Conservation (phyloP, 2,329 filamentous ascomycete species). For the Aureobasidium sp. region DNA sequence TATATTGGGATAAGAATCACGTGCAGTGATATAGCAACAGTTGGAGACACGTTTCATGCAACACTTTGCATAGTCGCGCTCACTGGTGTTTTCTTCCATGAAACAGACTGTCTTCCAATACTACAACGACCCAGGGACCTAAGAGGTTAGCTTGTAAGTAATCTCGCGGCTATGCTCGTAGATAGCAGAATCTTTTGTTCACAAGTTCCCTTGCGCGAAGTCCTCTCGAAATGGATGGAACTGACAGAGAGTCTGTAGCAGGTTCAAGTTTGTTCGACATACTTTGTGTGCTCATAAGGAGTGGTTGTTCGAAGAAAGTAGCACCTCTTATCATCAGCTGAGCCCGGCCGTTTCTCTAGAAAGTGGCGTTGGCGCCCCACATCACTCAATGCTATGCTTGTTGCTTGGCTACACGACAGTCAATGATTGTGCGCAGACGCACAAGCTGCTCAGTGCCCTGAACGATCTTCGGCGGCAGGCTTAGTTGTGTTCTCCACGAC, state of each 20-base stretch:
- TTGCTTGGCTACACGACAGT: background rate
- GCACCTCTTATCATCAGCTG: background rate
- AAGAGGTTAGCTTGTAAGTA: background rate
- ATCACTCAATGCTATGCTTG: background rate
- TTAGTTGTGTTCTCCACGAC: background rate
- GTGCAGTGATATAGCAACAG: too few relatives aligned
- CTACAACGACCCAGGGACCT: background rate
- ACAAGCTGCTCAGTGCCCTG: background rate
- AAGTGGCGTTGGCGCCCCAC: background rate
- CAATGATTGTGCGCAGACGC: background rate
- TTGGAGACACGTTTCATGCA: too few relatives aligned
- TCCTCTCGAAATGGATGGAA: background rate
- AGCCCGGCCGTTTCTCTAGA: background rate
- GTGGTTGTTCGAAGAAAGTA: background rate
- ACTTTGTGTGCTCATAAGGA: background rate
- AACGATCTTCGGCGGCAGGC: background rate
- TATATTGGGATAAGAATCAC: too few relatives aligned
- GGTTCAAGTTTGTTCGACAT: background rate
- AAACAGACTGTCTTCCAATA: background rate
- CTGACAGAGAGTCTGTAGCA: background rate
- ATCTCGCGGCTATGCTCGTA: background rate
- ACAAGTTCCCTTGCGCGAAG: background rate
- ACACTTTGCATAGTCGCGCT: background rate
- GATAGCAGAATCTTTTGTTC: background rate
- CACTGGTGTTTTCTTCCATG: background rate